Conservation (phyloP, 805 yeast species). For the Zygoascus tannicola region DNA sequence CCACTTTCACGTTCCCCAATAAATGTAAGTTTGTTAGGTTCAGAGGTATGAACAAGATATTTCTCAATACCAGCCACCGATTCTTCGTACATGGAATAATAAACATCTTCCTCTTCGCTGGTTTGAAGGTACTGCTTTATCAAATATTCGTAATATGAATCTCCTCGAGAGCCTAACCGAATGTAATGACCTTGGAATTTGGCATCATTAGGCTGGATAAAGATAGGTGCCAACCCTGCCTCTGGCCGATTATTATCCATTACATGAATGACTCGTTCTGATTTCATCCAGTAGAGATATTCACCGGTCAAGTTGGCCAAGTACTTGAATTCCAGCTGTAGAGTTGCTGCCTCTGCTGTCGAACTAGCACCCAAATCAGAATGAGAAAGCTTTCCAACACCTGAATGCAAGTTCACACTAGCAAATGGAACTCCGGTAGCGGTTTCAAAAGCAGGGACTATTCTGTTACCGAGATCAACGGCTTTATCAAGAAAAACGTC, state of each 20-base stretch:
- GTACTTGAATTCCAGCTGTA: conserved; percentile 82
- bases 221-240: conserved; percentile 80
- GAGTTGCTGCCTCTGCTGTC: conserved; percentile 81
- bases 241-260: conserved; percentile 54
- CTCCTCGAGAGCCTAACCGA: conserved; percentile 85
- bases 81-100: conserved; percentile 66
- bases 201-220: conserved; percentile 66
- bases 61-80: conserved; percentile 68
- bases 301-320: conserved; percentile 76
- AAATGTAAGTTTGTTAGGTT: conserved; percentile 54
- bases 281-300: conserved; percentile 63
- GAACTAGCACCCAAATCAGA: conserved; percentile 71
- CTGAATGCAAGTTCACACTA: conserved; percentile 60
- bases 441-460: conserved; percentile 60
- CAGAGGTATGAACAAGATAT: conserved; percentile 50
- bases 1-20: conserved; percentile 75
- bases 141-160: conserved; percentile 84
- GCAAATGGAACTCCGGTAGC: conserved; percentile 67
- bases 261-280: conserved; percentile 61
- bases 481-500: conserved; percentile 71
- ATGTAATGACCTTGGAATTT: conserved; percentile 54
- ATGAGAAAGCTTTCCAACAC: conserved; percentile 51
- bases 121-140: conserved; percentile 82
- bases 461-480: conserved; percentile 62
- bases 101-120: conserved; percentile 46